Evolutionary conservation across 176 grass and related monocot genomes (phyloP), one percentile per base, ranked within the genome.

Genomic region (Alopecurus myosuroides): DNA sequence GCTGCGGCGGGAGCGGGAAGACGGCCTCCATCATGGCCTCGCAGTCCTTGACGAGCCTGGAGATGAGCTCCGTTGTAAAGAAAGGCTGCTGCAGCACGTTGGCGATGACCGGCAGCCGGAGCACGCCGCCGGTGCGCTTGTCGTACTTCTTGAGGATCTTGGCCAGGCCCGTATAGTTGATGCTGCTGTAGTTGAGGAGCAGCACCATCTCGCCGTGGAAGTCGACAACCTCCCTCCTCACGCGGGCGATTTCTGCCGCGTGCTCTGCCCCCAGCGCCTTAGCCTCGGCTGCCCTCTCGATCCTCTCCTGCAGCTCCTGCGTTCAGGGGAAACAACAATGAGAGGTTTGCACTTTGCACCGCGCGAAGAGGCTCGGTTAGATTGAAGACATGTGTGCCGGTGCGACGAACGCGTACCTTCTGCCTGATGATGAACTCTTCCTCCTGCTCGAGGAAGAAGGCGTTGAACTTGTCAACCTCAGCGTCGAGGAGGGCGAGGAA

Each of bases 121-220:
- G 85, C 55, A 91, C 81, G 61, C 87, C 90, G 45, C 90, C 95
- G 0, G 92, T 94, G 77, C 86, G 87, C 87, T 97, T 97, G 78
- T 97, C 95, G 82, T 94, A 91, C 85, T 97, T 97, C 86, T 97
- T 97, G 53, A 97, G 87, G 55, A 97, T 97, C 80, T 97, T 97
- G 30, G 87, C 95, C 20, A 97, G 74, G 0, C 95, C 93, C 48
- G 88, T 93, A 71, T 92, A 95, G 56, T 95, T 95, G 82, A 95
- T 75, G 93, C 80, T 88, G 88, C 93, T 95, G 83, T 95, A 95
- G 82, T 95, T 95, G 68, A 90, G 85, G 7, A 95, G 90, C 35
- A 95, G 87, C 49, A 95, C 93, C 93, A 95, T 95, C 89, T 95
- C 93, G 56, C 93, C 93, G 69, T 95, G 93, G 46, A 91, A 90